Evolutionary conservation across 1,284 basidiomycete species (phyloP), one percentile per base, ranked within the genome.

Genomic region (Sporisorium exsertum): DNA sequence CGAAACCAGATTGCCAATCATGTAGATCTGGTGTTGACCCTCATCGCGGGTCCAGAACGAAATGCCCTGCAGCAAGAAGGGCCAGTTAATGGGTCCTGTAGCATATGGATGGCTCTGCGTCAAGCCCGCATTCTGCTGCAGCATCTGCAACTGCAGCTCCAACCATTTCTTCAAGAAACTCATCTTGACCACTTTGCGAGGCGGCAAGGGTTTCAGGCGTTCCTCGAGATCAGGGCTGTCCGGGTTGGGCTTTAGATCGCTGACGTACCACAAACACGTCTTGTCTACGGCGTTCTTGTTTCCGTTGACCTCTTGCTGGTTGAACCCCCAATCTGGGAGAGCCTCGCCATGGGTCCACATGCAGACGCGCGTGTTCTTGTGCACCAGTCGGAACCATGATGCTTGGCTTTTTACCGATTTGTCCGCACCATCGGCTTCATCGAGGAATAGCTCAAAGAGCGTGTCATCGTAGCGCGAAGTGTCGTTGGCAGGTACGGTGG

Each of bases 231-330:
- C 72, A 18, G 76, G 78, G 27, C 78, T 78, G 3, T 68, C 46
- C 9, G 77, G 71, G 66, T 91, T 91, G 15, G 88, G 87, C 16
- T 94, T 86, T 61, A 99, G 91, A 43, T 94, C 90, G 77, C 97
- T 91, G 16, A 93, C 91, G 85, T 90, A 93, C 97, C 97, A 99
- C 24, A 91, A 89, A 2, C 92, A 92, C 13, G 91, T 91, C 84
- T 91, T 92, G 72, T 98, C 97, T 24, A 89, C 87, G 6, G 92
- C 88, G 67, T 93, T 95, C 89, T 98, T 99, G 88, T 97, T 95
- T 0, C 97, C 97, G 82, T 99, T 99, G 78, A 99, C 91, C 84
- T 99, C 97, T 83, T 98, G 95, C 86, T 99, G 97, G 82, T 92
- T 92, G 88, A 92, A 95, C 0, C 91, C 97, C 97, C 97, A 99